Conservation (phyloP, 2,329 filamentous ascomycete genomes). For the Fusarium foetens region DNA sequence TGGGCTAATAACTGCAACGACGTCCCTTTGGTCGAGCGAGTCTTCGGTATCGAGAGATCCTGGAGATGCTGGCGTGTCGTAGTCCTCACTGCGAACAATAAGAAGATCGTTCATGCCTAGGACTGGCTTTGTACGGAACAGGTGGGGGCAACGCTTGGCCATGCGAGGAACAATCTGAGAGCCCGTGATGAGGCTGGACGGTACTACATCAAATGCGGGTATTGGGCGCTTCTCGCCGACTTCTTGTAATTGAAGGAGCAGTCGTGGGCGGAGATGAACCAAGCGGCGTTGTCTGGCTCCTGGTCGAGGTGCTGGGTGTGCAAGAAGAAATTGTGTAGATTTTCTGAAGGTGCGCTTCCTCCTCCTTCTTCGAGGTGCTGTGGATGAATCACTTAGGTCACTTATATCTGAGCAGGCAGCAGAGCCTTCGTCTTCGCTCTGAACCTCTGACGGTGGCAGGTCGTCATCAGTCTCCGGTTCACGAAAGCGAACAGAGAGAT, state of each 20-base stretch:
- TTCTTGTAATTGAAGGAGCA: conserved; percentile 78
- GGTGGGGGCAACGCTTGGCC: conserved; percentile 68
- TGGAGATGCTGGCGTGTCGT: conserved; percentile 51
- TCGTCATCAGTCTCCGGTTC: conserved; percentile 48
- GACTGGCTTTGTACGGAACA: conserved; percentile 71
- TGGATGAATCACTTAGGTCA: conserved; percentile 58
- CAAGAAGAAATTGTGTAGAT: conserved; percentile 73
- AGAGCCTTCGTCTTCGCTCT: conserved; percentile 62
- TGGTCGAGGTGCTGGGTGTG: conserved; percentile 71
- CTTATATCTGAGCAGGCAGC: conserved; percentile 56
- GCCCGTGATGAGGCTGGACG: conserved; percentile 68
- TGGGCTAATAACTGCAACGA: conserved; percentile 77
- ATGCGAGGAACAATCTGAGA: conserved; percentile 68
- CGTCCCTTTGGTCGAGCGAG: conserved; percentile 58
- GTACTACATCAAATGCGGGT: conserved; percentile 79
- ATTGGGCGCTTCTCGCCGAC: conserved; percentile 70
- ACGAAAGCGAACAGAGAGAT: conserved; percentile 60
- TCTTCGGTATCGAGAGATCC: conserved; percentile 56
- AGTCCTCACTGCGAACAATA: conserved; percentile 76
- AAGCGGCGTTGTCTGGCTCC: conserved; percentile 72
- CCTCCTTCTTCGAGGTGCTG: conserved; percentile 50
- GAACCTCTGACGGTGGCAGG: conserved; percentile 30
- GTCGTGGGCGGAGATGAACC: conserved; percentile 72
- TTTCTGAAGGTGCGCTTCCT: conserved; percentile 61
- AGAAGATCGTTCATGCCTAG: conserved; percentile 76